Base-by-base conservation (phyloP, 2,329 filamentous ascomycete species). In the Diaporthe australafricana region DNA sequence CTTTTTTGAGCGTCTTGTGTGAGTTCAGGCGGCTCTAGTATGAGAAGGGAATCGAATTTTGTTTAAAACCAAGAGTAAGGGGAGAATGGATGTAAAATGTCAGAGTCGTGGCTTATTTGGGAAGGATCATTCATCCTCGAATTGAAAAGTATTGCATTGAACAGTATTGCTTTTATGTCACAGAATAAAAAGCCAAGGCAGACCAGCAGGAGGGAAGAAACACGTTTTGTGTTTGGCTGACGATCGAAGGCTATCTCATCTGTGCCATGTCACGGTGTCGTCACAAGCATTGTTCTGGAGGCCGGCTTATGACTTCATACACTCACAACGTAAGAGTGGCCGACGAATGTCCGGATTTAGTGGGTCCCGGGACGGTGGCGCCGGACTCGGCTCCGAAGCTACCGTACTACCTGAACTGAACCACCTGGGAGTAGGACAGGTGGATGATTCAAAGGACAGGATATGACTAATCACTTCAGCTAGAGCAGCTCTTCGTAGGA, bases 191-290 rank as follows among this genome's bases (percentile, higher is more conserved):
- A n/a, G n/a, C 5, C n/a, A 57, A 35, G 1, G 5, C 5, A 1
- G 12, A 9, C 12, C 16, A 20, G 20, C 5, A n/a, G 14, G 20
- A 35, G 9, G n/a, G 11, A n/a, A n/a, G 32, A 55, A 14, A 22
- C 25, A 5, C 35, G 17, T 48, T 57, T 32, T 35, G 45, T 35
- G 1, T n/a, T 9, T 47, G 3, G 30, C 8, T 1, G 22, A 25
- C 20, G 16, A 6, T 38, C 25, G 12, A 40, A 14, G 9, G 40
- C 32, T 35, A 9, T 35, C 32, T 40, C 30, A 45, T 69, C 32
- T 25, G 47, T 30, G 20, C 5, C 66, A 69, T 69, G 66, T 60
- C 66, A 69, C 52, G 45, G 66, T 69, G 66, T 69, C 66, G 66
- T 69, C 66, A 69, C 66, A 16, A 22, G 35, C 25, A 22, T 6